A percentile compares a stretch with the other conserved stretches of the same genome.
Conservation (phyloP, 2,329 filamentous ascomycete species). For the Diaporthe amygdali region DNA sequence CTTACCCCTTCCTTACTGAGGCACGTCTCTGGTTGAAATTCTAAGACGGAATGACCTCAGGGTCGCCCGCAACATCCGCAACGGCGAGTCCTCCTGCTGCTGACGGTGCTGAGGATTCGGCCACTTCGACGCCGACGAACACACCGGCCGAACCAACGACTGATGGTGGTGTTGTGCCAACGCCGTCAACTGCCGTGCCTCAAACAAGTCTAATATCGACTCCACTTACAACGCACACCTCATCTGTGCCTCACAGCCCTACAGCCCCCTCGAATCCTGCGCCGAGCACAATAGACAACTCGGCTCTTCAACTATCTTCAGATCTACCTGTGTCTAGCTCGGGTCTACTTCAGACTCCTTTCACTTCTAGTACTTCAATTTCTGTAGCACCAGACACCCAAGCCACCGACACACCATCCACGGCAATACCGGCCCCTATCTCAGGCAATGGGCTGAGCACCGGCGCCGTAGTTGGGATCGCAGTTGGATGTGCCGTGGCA, state of each 20-base stretch:
- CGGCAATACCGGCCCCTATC: background rate
- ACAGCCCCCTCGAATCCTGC: background rate
- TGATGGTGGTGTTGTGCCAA: background rate
- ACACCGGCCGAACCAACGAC: background rate
- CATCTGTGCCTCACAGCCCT: background rate
- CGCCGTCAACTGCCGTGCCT: background rate
- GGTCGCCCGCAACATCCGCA: background rate
- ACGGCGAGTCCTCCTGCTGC: background rate
- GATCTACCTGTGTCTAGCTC: background rate
- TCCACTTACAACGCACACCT: background rate
- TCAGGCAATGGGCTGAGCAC: slow-evolving; percentile 16
- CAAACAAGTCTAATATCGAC: background rate
- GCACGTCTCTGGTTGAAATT: background rate
- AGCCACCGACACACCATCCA: background rate
- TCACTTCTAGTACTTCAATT: background rate
- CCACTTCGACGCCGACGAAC: background rate
- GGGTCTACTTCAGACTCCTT: background rate
- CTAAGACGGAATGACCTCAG: background rate
- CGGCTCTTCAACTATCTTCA: background rate
- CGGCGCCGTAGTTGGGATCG: slow-evolving; percentile 34
- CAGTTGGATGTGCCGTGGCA: slow-evolving; percentile 35
- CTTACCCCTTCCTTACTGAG: background rate
- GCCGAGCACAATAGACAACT: background rate
- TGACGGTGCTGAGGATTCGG: background rate
- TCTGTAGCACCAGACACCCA: background rate